Base-by-base conservation (phyloP, 1,139 yeast species). In the Blastobotrys niveus region DNA sequence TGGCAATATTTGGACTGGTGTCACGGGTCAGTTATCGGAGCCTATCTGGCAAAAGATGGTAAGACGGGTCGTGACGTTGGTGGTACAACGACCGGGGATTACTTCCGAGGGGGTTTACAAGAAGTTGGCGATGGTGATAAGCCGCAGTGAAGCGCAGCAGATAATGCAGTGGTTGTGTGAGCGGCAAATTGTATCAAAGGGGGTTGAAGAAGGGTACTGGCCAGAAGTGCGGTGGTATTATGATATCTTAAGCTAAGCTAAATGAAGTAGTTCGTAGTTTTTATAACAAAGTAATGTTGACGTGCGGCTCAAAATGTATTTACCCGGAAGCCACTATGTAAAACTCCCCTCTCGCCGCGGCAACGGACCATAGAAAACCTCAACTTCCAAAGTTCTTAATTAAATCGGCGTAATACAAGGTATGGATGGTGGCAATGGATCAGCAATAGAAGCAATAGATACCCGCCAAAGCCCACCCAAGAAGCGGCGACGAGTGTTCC, bases 1-100 rank as follows among this genome's bases (percentile, higher is more conserved):
- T 47, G 74, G 83, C 1, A 76, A 76, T 41, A 63, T 84, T 9
- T 87, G 96, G 96, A 68, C 84, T 8, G 84, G 81, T 53, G 62
- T 81, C 27, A 62, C 70, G 34, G 93, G 94, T 1, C 63, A 70
- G 24, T 70, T 85, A 21, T 79, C 82, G 52, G 64, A 63, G 21
- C 61, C 62, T 0, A 61, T 84, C n/a, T 87, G 94, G 89, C 63
- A 64, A 10, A 73, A 71, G 45, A 60, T 81, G 0, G 61, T 82
- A 0, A 64, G 72, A 24, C 69, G 77, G n/a, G 60, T 84, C n/a
- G 69, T 80, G 12, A 74, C 78, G 57, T 69, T 77, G 42, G 51
- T 62, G n/a, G 57, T 57, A 3, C 43, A 56, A 21, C 54, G 59
- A 12, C 95, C 95, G 0, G 95, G 95, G 2, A 69, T 80, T 5